Base-by-base conservation (phyloP, 2,329 filamentous ascomycete genomes). In the Teratosphaeria nubilosa region DNA sequence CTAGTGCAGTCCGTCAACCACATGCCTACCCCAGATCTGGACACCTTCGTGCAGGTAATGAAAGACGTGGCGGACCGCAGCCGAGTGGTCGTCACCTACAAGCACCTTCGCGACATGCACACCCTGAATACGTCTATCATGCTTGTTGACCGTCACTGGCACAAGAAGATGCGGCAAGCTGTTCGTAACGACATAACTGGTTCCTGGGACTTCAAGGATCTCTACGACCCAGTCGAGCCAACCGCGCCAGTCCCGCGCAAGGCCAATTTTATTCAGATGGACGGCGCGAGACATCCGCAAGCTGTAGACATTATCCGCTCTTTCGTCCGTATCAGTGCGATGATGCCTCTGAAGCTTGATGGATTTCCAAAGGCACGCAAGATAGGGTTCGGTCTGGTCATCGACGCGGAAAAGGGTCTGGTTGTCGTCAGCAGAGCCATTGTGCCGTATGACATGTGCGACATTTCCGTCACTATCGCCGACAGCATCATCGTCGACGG, bases 351-450 rank as follows among this genome's bases (percentile, higher is more conserved):
- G 62, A 97, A 97, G 78, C 82, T 99, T 10, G 94, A 99, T 71
- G 94, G 94, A n/a, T 99, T 96, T 72, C 95, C 94, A 5, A 90
- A 94, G 72, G 90, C 94, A 64, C 83, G 91, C 54, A 94, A 95
- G 75, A 94, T 91, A 76, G 94, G 94, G 0, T 96, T 96, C 80
- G 94, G 94, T 45, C 78, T 99, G 41, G 92, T 99, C n/a, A 89
- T 99, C 62, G 94, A 99, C 74, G 94, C 95, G 0, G 90, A 95
- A 60, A 92, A 96, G 76, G 94, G 94, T 20, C 80, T 99, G 20
- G 94, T 99, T 6, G 83, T 97, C 60, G 92, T 97, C 57, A 97
- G 94, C 1, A 80, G 94, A 69, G 92, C 95, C 1, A 90, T 96
- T 63, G 88, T 99, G 22, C 94, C 94, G 1, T 96, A 96, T 70